Evolutionary conservation across 1,139 yeast species (phyloP).

Genomic region (Geotrichum europaeum): DNA sequence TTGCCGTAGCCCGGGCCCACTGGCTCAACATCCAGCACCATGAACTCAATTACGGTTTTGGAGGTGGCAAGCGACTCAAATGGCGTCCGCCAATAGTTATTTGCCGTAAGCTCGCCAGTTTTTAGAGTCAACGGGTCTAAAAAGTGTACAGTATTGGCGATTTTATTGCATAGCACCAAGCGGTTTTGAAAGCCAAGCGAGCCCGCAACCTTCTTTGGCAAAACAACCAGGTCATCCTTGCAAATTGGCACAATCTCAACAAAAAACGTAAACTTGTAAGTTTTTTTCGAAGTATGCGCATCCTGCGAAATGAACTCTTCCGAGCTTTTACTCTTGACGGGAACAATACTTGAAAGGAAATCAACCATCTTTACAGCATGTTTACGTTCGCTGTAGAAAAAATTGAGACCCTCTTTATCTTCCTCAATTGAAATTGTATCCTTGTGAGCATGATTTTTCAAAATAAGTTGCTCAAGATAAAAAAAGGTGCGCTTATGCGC

Average conservation of each 20-base stretch:
- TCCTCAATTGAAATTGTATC: conserved; percentile 92
- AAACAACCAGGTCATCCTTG: conserved; percentile 89
- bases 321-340: conserved; percentile 72
- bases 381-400: conserved; percentile 79
- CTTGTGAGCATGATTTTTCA: conserved; percentile 87
- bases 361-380: conserved; percentile 94
- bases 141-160: conserved; percentile 78
- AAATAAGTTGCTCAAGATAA: conserved; percentile 89
- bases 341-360: conserved; percentile 77
- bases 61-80: conserved; percentile 72
- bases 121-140: conserved; percentile 75
- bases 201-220: conserved; percentile 81
- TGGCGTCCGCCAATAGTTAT: conserved; percentile 75
- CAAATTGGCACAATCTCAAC: conserved; percentile 95
- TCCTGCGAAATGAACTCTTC: conserved; percentile 89
- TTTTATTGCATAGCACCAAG: conserved; percentile 68
- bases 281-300: conserved; percentile 81
- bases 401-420: conserved; percentile 89
- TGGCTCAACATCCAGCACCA: conserved; percentile 91
- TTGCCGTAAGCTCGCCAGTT: conserved; percentile 65
- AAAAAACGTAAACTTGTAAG: conserved; percentile 85
- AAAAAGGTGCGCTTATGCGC: conserved; percentile 94
- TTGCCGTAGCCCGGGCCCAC: conserved; percentile 65
- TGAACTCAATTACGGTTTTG: conserved; percentile 73
- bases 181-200: conserved; percentile 56